Conservation (phyloP, 1,284 basidiomycete genomes). For the Psilocybe mexicana region DNA sequence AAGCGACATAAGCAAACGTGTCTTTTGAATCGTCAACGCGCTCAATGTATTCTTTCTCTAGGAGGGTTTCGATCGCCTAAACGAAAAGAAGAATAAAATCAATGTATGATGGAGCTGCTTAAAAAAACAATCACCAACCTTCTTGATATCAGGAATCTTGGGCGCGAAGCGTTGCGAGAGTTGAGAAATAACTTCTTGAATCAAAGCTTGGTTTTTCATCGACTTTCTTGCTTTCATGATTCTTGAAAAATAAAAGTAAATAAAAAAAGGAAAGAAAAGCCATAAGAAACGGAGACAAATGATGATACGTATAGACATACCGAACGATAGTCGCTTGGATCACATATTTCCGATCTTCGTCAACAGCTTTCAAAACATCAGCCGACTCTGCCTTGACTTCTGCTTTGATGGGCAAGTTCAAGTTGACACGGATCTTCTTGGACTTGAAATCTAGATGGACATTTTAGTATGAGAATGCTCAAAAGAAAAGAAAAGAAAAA, state of each 20-base stretch:
- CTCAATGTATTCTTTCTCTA: slow-evolving; percentile 98
- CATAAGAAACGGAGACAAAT: not conserved
- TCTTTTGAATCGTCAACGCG: slow-evolving; percentile 83
- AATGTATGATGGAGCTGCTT: not conserved
- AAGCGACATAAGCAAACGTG: slow-evolving; percentile 77
- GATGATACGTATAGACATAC: slow-evolving; percentile 41
- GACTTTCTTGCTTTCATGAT: slow-evolving; percentile 99
- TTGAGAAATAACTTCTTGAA: slow-evolving; percentile 93
- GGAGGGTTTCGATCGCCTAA: slow-evolving; percentile 93
- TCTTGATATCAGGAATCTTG: slow-evolving; percentile 91
- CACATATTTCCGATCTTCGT: slow-evolving; percentile 96
- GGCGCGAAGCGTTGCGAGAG: slow-evolving; percentile 89
- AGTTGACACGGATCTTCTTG: slow-evolving; percentile 94
- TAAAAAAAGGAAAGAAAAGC: too few relatives aligned
- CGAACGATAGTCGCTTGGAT: slow-evolving; percentile 98
- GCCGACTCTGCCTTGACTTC: slow-evolving; percentile 91
- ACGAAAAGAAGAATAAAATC: not conserved
- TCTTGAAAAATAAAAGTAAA: slow-evolving; percentile 37
- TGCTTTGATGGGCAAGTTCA: slow-evolving; percentile 93
- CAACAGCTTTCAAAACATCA: slow-evolving; percentile 93
- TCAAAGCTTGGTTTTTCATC: slow-evolving; percentile 93
- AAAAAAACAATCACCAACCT: slow-evolving; percentile 44
- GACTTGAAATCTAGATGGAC: slow-evolving; percentile 80
- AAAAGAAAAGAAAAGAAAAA: not conserved
- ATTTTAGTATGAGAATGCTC: not conserved